Percentiles rank a stretch among this genome's conserved stretches.
phyloP scores from a whole-genome alignment of 2,329 filamentous ascomycete species.

The Fusarium sp. region DNA sequence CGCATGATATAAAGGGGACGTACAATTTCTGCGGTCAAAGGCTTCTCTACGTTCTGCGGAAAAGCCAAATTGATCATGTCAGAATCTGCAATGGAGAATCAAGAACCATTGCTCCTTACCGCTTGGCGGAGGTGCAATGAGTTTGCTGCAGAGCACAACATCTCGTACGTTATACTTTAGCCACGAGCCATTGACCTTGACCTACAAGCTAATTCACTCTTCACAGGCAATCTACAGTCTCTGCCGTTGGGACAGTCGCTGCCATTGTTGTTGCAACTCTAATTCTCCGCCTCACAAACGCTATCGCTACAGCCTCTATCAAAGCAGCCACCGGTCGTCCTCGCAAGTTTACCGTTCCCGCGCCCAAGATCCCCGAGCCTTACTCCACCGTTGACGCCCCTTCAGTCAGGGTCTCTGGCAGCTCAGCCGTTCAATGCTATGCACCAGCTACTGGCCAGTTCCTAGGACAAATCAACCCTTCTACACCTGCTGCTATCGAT shows the following conservation, averaged over 20 bases:
- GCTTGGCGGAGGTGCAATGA: constrained; percentile 35
- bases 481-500: constrained; percentile 81
- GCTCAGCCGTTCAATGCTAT: constrained; percentile 81
- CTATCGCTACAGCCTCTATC: constrained; percentile 33
- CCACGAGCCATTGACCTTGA: constrained; percentile 5
- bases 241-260: constrained; percentile 43
- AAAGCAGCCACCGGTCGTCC: constrained; percentile 51
- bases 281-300: constrained; percentile 44
- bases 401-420: constrained; percentile 71
- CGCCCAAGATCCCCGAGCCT: constrained; percentile 69
- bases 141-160: constrained; percentile 35
- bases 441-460: constrained; percentile 88
- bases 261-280: constrained; percentile 46
- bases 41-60: background rate
- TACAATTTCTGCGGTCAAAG: background rate
- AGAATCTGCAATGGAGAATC: constrained; percentile 27
- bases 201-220: background rate
- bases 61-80: background rate
- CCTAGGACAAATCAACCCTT: constrained; percentile 81
- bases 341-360: constrained; percentile 68
- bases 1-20: constrained; percentile 32
- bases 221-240: constrained; percentile 42
- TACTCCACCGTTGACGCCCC: constrained; percentile 67
- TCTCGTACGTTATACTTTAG: constrained; percentile 36
- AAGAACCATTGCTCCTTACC: constrained; percentile 29